Conservation (phyloP, 2,329 filamentous ascomycete species). For the Fusarium sp. region DNA sequence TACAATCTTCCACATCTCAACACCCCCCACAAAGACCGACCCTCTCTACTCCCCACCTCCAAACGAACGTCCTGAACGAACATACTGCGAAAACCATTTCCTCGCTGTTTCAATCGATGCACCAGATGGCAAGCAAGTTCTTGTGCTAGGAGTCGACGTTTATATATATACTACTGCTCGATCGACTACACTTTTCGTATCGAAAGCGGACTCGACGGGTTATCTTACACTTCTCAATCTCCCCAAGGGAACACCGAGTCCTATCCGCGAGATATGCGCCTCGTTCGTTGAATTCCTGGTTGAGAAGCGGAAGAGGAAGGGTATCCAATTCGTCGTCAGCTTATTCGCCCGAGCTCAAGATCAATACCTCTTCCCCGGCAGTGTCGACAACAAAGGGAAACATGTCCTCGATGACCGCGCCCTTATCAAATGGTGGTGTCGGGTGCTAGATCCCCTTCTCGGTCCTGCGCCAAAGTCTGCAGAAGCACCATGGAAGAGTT, state of each 20-base stretch:
- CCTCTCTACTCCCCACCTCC: constrained; percentile 85
- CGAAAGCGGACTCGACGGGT: constrained; percentile 96
- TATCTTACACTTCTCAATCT: constrained; percentile 77
- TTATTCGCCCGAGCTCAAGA: constrained; percentile 92
- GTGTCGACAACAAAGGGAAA: constrained; percentile 84
- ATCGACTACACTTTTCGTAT: constrained; percentile 90
- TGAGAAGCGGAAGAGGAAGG: constrained; percentile 70
- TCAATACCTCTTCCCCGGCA: constrained; percentile 95
- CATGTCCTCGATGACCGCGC: constrained; percentile 93
- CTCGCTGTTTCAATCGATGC: constrained; percentile 63
- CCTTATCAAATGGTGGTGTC: constrained; percentile 96
- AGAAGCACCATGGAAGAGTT: constrained; percentile 54
- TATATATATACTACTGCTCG: constrained; percentile 85
- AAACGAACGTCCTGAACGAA: constrained; percentile 76
- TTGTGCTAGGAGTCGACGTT: constrained; percentile 87
- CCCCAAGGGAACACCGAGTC: constrained; percentile 73
- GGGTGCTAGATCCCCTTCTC: constrained; percentile 82
- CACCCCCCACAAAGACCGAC: constrained; percentile 78
- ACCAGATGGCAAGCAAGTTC: constrained; percentile 59
- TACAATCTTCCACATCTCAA: constrained; percentile 86
- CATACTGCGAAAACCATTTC: constrained; percentile 88
- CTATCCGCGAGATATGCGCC: constrained; percentile 77
- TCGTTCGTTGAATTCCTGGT: constrained; percentile 83
- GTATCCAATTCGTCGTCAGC: constrained; percentile 80
- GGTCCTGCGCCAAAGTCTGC: constrained; percentile 54